Conservation (phyloP, 306 rosid genomes). For the Cajanus cajan region DNA sequence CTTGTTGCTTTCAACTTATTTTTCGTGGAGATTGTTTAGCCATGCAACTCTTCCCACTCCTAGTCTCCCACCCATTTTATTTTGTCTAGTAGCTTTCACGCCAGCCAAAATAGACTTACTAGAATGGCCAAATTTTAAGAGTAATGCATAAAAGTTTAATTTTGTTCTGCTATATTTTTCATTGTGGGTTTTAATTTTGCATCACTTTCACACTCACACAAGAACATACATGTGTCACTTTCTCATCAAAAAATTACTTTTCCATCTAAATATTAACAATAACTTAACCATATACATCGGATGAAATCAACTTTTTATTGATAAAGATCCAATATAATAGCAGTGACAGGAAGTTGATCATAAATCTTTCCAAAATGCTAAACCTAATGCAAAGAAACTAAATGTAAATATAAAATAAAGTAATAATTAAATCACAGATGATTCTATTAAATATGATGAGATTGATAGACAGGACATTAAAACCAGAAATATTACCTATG, state of each 20-base stretch:
- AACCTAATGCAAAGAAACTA: not conserved
- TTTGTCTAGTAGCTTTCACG: not conserved
- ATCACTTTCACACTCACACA: not conserved
- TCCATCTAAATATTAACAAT: not conserved
- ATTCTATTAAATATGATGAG: not conserved
- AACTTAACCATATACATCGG: not conserved
- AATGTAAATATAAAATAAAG: not conserved
- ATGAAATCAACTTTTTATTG: not conserved
- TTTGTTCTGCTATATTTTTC: too few species aligned
- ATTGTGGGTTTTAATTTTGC: too few species aligned
- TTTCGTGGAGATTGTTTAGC: not conserved
- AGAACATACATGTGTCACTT: not conserved
- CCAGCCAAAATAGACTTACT: not conserved
- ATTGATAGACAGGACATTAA: not conserved
- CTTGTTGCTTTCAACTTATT: not conserved
- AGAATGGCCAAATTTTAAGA: not conserved
- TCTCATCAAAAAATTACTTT: not conserved
- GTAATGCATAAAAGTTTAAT: too few species aligned
- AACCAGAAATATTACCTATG: not conserved
- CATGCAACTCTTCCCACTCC: not conserved
- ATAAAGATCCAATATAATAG: slow-evolving; percentile 23
- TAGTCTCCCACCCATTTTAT: not conserved
- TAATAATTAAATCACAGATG: not conserved
- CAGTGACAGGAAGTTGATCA: not conserved
- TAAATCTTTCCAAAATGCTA: slow-evolving; percentile 56